phyloP scores from a whole-genome alignment of 306 rosid species.

The Lithocarpus polystachyus region DNA sequence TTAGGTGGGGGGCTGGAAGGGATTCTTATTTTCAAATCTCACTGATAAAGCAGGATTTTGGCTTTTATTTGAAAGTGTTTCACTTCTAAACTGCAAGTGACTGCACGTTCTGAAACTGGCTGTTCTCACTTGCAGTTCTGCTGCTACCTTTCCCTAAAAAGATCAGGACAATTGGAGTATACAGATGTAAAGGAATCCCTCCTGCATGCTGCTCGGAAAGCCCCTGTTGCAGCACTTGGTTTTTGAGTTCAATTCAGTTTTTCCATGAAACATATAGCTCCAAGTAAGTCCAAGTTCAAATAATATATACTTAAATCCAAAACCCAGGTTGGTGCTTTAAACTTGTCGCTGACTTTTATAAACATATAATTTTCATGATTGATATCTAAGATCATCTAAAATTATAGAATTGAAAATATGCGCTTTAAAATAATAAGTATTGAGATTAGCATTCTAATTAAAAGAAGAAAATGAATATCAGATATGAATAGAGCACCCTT shows the following conservation, averaged over 20 bases:
- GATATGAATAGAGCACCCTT: too few species aligned
- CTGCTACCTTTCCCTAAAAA: constrained; percentile 60
- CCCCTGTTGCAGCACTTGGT: constrained; percentile 89
- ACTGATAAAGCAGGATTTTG: neutral
- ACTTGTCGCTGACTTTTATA: too few species aligned
- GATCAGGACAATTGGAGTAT: constrained; percentile 93
- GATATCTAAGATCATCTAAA: too few species aligned
- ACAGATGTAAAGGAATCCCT: constrained; percentile 95
- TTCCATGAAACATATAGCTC: neutral
- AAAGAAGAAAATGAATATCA: too few species aligned
- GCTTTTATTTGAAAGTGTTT: neutral
- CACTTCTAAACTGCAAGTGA: neutral
- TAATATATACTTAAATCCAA: too few species aligned
- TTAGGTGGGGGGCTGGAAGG: neutral
- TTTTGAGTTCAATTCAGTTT: constrained; percentile 46
- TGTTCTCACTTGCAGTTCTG: constrained; percentile 46
- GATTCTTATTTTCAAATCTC: neutral
- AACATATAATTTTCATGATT: too few species aligned
- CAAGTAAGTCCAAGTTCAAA: neutral
- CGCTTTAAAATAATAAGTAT: too few species aligned
- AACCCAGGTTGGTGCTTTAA: too few species aligned
- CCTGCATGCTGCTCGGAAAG: constrained; percentile 88
- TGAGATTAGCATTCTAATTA: too few species aligned
- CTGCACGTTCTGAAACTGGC: constrained; percentile 7
- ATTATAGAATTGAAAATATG: too few species aligned